Evolutionary conservation across 441 rosid genomes (phyloP), one percentile per base, ranked within the genome.

Genomic region (Iberis amara): DNA sequence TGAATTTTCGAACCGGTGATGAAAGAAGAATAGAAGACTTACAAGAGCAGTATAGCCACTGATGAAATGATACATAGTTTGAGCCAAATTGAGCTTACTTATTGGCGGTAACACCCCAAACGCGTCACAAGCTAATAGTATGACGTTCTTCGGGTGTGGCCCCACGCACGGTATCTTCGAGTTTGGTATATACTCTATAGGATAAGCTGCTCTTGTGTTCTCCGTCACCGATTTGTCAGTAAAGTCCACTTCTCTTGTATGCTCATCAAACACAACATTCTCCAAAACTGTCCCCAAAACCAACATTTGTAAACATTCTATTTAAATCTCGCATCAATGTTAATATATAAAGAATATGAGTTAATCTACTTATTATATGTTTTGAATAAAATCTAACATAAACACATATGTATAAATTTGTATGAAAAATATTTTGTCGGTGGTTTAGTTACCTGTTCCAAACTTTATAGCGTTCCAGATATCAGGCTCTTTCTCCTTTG

Each of bases 61-160:
- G 66, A 89, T 89, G 79, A 85, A 89, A 64, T 89, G 97, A 70
- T 85, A 89, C 96, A 85, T 85, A 57, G 95, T 81, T 66, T 84
- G 96, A n/a, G 95, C 80, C 69, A 85, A 62, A 70, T 33, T 64
- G 61, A 89, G 71, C 84, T 76, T 85, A 80, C 95, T 83, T 51
- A 85, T 89, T 0, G 96, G 96, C 5, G 96, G 96, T 38, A 89
- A 88, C 45, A 85, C 96, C 8, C 96, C 96, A 43, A 89, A 80
- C 3, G 95, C 95, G 12, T 89, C 95, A 26, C 96, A 89, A 11
- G 96, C 95, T 77, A 89, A 56, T 33, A 89, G 79, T 39, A 85
- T 83, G 38, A 85, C 92, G 67, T 89, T 89, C 82, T 72, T 83
- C 0, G 95, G 96, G 21, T 85, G 95, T 5, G 89, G 90, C 28